Base-by-base conservation (phyloP, 305 asterid genomes). In the Rubia occidens region DNA sequence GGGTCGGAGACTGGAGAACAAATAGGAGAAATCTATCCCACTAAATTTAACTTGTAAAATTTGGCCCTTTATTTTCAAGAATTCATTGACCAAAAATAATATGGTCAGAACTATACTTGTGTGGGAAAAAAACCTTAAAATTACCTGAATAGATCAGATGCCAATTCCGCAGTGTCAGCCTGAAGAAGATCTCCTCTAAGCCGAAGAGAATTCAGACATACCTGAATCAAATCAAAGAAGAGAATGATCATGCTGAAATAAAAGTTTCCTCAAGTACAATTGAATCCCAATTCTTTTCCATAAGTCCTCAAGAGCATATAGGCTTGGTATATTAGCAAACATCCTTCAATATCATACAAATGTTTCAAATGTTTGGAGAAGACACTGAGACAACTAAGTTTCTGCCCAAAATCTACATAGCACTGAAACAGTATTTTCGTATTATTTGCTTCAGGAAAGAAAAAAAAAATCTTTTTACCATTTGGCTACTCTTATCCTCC, bases 131-230 rank as follows among this genome's bases (percentile, higher is more conserved):
- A n/a, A 63, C 43, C n/a, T 63, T 76, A 74, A 21, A 77, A 10
- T 76, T 77, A 79, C 81, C 82, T 70, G 84, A 84, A 81, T 76
- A 82, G 78, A 82, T 81, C 70, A 70, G 78, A 76, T 82, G 89
- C 98, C 95, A 86, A 86, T 83, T 87, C 88, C 81, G 75, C 60
- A 71, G 73, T 60, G 76, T 78, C 75, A 69, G 82, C 80, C 68
- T 81, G 83, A 70, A 81, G 79, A 72, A 79, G 69, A 69, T 69
- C 79, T 72, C 83, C 80, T 56, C 84, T 90, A 53, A 87, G 71
- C 78, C 71, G 72, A 60, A 84, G 86, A 53, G 89, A 81, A 79
- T 78, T 78, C 72, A 83, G 67, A 60, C 86, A 82, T 72, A 87
- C 93, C 99, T 94, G 69, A 70, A 51, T 51, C 56, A 51, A 70